These are phyloP conservation scores for Fusarium guadeloupense DNA, from an alignment of 2,329 filamentous ascomycete genomes.

Conservation along the genomic window DNA sequence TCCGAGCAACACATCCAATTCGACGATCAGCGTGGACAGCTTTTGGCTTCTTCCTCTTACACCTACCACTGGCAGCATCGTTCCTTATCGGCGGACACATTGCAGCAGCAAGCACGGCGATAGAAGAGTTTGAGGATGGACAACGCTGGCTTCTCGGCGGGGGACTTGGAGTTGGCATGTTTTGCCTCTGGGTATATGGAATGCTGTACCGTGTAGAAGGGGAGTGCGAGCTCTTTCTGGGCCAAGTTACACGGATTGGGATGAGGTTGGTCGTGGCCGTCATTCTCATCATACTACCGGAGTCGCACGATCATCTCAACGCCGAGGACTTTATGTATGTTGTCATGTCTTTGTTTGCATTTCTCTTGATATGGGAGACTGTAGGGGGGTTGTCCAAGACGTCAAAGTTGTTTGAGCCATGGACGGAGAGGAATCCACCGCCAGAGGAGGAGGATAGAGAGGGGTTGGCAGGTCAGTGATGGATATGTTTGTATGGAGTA, in stretches of 20 bases:
- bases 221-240: constrained; percentile 46
- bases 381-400: constrained; percentile 47
- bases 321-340: constrained; percentile 51
- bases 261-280: constrained; percentile 48
- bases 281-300: constrained; percentile 49
- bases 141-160: constrained; percentile 60
- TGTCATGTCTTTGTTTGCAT: constrained; percentile 54
- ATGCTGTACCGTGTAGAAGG: constrained; percentile 54
- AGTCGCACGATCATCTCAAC: constrained; percentile 46
- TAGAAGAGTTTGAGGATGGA: constrained; percentile 52
- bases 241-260: constrained; percentile 48
- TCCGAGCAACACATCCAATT: constrained; percentile 55
- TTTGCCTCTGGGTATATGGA: constrained; percentile 55
- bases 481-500: neutral
- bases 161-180: constrained; percentile 55
- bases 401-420: constrained; percentile 48
- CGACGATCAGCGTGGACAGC: constrained; percentile 56
- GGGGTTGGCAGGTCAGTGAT: constrained; percentile 13
- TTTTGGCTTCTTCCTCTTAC: constrained; percentile 56
- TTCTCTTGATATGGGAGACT: constrained; percentile 57
- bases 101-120: constrained; percentile 51
- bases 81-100: constrained; percentile 59
- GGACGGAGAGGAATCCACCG: constrained; percentile 44
- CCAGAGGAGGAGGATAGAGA: constrained; percentile 36
- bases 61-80: constrained; percentile 56